phyloP scores from a whole-genome alignment of 345 rosid genomes.

The Hypericum androsaemum region DNA sequence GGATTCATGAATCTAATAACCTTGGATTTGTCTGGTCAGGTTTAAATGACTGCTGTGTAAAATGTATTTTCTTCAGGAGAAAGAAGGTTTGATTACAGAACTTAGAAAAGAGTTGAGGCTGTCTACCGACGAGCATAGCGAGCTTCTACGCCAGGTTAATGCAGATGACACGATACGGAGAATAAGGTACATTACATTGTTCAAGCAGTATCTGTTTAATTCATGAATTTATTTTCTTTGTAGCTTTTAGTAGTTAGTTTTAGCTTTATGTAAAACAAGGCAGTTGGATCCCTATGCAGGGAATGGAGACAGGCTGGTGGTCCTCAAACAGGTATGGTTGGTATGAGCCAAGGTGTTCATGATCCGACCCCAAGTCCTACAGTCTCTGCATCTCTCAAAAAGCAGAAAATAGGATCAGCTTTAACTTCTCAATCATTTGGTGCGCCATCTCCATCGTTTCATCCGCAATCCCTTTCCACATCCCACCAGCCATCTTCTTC shows the following conservation, averaged over 20 bases:
- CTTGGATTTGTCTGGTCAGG: conserved; percentile 20
- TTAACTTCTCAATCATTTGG: conserved; percentile 54
- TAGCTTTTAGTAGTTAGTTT: neutral
- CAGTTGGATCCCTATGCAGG: conserved; percentile 20
- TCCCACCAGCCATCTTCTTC: conserved; percentile 55
- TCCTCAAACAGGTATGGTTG: conserved; percentile 43
- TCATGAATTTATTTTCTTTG: conserved; percentile 6
- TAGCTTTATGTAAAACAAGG: neutral
- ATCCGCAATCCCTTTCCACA: conserved; percentile 41
- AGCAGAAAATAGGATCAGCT: conserved; percentile 48
- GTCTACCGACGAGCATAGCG: conserved; percentile 80
- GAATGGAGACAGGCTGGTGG: conserved; percentile 82
- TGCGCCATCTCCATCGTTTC: conserved; percentile 51
- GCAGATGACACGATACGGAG: conserved; percentile 57
- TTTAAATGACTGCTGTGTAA: conserved; percentile 26
- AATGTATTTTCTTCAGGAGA: conserved; percentile 52
- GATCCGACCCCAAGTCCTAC: conserved; percentile 70
- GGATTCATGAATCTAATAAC: conserved; percentile 11
- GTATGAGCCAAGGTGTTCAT: conserved; percentile 43
- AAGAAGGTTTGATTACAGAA: conserved; percentile 75
- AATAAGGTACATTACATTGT: conserved; percentile 39
- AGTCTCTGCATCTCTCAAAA: conserved; percentile 64
- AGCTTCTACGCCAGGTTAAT: conserved; percentile 68
- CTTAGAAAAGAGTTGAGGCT: conserved; percentile 76
- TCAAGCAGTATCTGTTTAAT: neutral